These are phyloP conservation scores for Petunia hybrid DNA, from an alignment of 305 asterid genomes.

Conservation along the genomic window DNA sequence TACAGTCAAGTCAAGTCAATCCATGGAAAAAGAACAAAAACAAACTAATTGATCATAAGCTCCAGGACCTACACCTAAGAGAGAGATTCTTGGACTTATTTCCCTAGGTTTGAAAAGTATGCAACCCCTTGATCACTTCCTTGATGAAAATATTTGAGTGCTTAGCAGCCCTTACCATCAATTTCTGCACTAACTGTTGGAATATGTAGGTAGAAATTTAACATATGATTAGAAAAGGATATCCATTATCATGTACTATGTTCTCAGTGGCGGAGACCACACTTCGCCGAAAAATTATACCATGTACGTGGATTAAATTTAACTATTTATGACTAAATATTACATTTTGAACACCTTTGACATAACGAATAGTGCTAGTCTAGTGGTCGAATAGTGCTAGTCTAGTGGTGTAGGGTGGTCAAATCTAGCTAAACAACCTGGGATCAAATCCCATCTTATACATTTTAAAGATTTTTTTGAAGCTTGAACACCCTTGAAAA, in stretches of 20 bases:
- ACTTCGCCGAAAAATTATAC: no score
- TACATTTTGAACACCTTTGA: no score
- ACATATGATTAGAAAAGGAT: background rate
- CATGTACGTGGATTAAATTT: no score
- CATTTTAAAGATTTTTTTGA: no score
- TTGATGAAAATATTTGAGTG: background rate
- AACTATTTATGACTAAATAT: no score
- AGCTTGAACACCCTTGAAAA: no score
- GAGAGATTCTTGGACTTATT: background rate
- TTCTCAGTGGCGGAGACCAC: no score
- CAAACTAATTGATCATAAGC: background rate
- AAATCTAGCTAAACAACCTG: no score
- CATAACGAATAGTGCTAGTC: no score
- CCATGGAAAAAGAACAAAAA: background rate
- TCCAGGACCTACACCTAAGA: conserved; percentile 18
- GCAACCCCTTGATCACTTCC: background rate
- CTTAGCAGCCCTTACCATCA: conserved; percentile 16
- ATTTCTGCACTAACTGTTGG: background rate
- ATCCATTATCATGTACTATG: background rate
- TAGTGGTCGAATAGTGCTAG: no score
- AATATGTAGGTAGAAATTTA: background rate
- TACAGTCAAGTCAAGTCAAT: background rate
- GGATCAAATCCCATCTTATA: no score
- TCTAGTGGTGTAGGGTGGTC: no score
- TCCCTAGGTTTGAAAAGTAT: conserved; percentile 16